Percentiles rank a stretch among this genome's conserved stretches.
phyloP scores from a whole-genome alignment of 116 monocot genomes.

The Thalassia testudinum region DNA sequence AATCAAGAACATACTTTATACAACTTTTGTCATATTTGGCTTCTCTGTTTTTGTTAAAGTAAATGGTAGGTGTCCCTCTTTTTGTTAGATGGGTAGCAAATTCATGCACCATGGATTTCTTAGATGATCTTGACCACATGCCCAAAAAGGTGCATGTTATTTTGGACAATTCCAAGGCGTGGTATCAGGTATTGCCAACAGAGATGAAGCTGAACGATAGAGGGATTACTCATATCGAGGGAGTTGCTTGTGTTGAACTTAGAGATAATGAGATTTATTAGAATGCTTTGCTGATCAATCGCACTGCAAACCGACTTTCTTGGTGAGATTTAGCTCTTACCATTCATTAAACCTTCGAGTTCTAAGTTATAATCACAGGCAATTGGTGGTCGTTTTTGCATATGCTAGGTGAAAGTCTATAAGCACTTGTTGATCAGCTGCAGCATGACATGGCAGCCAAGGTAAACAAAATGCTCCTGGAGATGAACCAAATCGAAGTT shows the following conservation, averaged over 20 bases:
- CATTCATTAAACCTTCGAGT: too few relatives aligned
- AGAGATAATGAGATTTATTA: constrained; percentile 25
- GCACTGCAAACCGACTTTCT: constrained; percentile 76
- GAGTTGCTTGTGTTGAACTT: constrained; percentile 36
- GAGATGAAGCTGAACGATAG: constrained; percentile 54
- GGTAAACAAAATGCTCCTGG: too few relatives aligned
- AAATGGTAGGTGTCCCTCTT: too few relatives aligned
- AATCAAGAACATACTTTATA: too few relatives aligned
- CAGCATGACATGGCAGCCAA: too few relatives aligned
- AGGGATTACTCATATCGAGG: constrained; percentile 50
- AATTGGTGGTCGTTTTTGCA: too few relatives aligned
- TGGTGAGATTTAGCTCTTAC: constrained; percentile 61
- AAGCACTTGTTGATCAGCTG: too few relatives aligned
- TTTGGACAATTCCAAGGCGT: constrained; percentile 71
- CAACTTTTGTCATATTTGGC: too few relatives aligned
- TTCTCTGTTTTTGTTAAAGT: too few relatives aligned
- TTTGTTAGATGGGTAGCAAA: constrained; percentile 81
- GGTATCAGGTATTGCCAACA: constrained; percentile 53
- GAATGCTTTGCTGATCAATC: constrained; percentile 63
- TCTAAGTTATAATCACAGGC: too few relatives aligned
- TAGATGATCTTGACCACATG: constrained; percentile 80
- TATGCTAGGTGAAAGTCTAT: too few relatives aligned
- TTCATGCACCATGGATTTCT: constrained; percentile 88
- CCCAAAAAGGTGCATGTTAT: constrained; percentile 69
- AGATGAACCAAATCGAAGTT: too few relatives aligned